Evolutionary conservation across 225 moss, liverwort and hornwort genomes (phyloP).

Genomic region (Thuidium tamariscinum): DNA sequence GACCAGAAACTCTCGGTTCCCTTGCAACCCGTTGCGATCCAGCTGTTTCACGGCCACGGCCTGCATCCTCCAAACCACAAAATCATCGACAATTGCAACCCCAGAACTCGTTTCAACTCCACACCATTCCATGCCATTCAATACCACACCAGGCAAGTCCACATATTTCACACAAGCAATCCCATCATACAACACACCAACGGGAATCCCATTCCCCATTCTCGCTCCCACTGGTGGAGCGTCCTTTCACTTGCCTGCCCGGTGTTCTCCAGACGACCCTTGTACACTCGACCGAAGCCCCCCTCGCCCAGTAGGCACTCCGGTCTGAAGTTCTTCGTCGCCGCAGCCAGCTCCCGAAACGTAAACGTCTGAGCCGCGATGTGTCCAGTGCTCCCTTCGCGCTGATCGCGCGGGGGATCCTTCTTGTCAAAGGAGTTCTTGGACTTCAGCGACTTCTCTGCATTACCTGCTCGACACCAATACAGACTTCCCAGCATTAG

Average conservation of each 20-base stretch:
- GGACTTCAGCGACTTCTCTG: slow-evolving; percentile 30
- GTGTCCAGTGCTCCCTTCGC: slow-evolving; percentile 59
- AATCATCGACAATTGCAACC: background rate
- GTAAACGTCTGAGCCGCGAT: slow-evolving; percentile 99
- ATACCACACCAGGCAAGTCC: background rate
- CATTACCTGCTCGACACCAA: slow-evolving; percentile 26
- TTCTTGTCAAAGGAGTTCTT: slow-evolving; percentile 60
- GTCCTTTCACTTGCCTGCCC: slow-evolving; percentile 71
- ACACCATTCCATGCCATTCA: background rate
- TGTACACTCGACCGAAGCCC: slow-evolving; percentile 96
- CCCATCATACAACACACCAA: background rate
- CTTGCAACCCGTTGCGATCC: slow-evolving; percentile 93
- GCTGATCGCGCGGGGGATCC: slow-evolving; percentile 19
- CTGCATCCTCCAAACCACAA: slow-evolving; percentile 17
- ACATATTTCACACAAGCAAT: background rate
- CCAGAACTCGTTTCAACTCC: background rate
- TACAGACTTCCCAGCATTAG: background rate
- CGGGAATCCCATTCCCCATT: background rate
- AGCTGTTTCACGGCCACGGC: slow-evolving; percentile 98
- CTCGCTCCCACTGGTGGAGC: background rate
- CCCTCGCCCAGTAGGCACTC: slow-evolving; percentile 96
- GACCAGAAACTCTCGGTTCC: slow-evolving; percentile 94
- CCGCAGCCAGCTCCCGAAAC: slow-evolving; percentile 90
- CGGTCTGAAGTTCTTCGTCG: slow-evolving; percentile 93
- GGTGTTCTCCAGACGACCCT: slow-evolving; percentile 85